Evolutionary conservation across 441 rosid species (phyloP), one percentile per base, ranked within the genome.

Genomic region (California macrophylla): DNA sequence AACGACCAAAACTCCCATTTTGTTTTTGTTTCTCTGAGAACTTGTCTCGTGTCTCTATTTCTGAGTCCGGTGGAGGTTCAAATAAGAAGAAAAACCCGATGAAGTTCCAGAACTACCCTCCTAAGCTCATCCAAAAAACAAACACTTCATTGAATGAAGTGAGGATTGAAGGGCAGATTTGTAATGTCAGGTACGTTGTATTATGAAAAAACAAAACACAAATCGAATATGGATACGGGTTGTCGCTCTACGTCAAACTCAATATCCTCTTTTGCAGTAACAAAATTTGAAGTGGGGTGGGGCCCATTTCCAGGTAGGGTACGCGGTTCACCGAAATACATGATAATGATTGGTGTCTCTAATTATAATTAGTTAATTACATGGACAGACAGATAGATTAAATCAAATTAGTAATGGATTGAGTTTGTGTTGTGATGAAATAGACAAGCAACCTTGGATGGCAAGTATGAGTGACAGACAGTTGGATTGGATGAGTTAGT

Each of bases 1-100:
- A 2, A 85, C 81, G 30, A 79, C 74, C 82, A 93, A 45, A 58
- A 58, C 95, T 64, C 81, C 93, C 93, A 88, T 89, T 1, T 66
- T 62, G 23, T 52, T n/a, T n/a, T n/a, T 52, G 25, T 2, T 52
- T 6, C 1, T 45, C 2, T 13, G 18, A 6, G 1, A 16, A 18
- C 23, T 50, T 16, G 18, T 50, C 25, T 52, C n/a, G 12, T 20
- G 58, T 50, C 13, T 45, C 52, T 15, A 16, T 52, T 52, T 52
- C 25, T 52, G 60, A 18, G 23, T 20, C 60, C 58, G 58, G 45
- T 38, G 45, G 45, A 38, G 45, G 13, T 47, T 47, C 56, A 47
- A 47, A 47, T 47, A 47, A 47, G 20, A 47, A 47, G 56, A 16
- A 47, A 47, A 0, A 47, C 7, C 13, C 5, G 21, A 16, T n/a